Base-by-base conservation (phyloP, 2,329 filamentous ascomycete species). In the Volutella citrinella region DNA sequence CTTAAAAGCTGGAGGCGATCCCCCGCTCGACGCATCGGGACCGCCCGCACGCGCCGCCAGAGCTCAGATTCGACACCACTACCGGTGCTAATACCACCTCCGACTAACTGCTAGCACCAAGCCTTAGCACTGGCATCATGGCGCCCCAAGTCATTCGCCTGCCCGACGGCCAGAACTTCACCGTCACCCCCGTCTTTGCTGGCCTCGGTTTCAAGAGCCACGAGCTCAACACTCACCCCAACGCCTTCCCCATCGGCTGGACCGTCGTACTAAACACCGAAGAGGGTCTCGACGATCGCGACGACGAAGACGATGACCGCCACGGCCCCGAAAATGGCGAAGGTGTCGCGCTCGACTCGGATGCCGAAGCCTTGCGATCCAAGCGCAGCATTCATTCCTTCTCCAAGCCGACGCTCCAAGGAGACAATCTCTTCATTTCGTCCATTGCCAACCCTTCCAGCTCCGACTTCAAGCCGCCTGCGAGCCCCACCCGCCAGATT, bases 371-470 rank as follows among this genome's bases (percentile, higher is more conserved):
- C 7, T n/a, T n/a, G n/a, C 10, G 31, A 12, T 35, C 26, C 30
- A 57, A 48, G 45, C 40, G 42, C 15, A 48, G 55, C 16, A 38
- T 55, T 11, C 49, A 49, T 18, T 45, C 61, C 14, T 96, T 83
- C 66, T 79, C 69, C 31, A 68, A 66, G 27, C 90, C 91, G 1
- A 95, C 87, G 0, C 68, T 94, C 19, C 76, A 80, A 19, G 77
- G 81, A 57, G 91, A 97, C 61, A 82, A 79, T 50, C 72, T 96
- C 37, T 96, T 90, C 67, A 91, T 97, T 51, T 95, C 89, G 5
- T 91, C 87, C 42, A 89, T 95, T 43, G 91, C 87, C 30, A 87
- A 85, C 47, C 88, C 91, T 0, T 84, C 84, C 30, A 85, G 72
- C 58, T 78, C 66, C 56, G 88, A 95, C 30, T 94, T 84, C 66